Evolutionary conservation across 371 early-diverging fungal species (phyloP).

Genomic region (Agmasoma carcini): DNA sequence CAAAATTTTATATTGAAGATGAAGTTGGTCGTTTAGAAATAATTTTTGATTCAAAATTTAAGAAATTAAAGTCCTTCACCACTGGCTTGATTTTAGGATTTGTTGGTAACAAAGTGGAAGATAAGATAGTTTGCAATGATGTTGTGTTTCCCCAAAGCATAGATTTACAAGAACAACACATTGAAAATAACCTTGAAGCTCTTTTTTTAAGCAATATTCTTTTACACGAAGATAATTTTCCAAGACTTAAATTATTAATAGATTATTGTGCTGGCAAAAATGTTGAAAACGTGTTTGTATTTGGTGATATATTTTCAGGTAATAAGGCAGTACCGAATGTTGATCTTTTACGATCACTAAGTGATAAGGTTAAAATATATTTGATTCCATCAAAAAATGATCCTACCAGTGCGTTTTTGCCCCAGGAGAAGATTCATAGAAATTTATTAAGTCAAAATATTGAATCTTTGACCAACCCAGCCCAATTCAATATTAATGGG

Average conservation of each 20-base stretch:
- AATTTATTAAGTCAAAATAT: conserved; percentile 18
- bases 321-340: too few species aligned
- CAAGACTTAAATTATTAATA: neutral
- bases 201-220: neutral
- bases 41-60: too few species aligned
- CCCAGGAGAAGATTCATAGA: conserved; percentile 25
- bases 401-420: conserved; percentile 16
- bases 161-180: neutral
- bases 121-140: conserved; percentile 1
- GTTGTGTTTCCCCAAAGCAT: conserved; percentile 3
- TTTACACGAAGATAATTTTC: conserved; percentile 5
- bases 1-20: conserved; percentile 32
- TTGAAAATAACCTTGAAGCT: neutral
- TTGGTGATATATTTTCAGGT: neutral
- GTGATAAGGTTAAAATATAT: neutral
- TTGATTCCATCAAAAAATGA: conserved; percentile 30
- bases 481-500: neutral
- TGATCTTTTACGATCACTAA: neutral
- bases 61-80: too few species aligned
- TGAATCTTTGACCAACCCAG: conserved; percentile 11
- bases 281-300: neutral
- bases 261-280: neutral
- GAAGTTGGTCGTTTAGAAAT: conserved; percentile 30
- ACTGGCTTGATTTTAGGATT: conserved; percentile 42
- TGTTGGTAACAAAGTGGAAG: neutral